Percentiles rank a stretch among this genome's conserved stretches.
Conservation (phyloP, 2,329 filamentous ascomycete species). For the Sporothrix inflata region DNA sequence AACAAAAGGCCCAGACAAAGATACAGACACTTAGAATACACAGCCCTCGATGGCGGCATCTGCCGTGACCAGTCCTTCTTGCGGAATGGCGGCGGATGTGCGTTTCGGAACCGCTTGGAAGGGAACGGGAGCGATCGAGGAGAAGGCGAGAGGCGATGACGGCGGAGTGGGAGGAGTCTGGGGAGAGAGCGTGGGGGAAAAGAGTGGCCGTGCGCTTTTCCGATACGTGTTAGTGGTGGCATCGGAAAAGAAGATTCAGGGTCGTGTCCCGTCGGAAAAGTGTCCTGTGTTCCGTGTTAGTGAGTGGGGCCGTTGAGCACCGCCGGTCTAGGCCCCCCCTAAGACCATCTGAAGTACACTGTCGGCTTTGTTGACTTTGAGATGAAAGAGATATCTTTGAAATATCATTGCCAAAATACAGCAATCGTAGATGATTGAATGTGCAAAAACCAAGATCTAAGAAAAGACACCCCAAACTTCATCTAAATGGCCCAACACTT, state of each 20-base stretch:
- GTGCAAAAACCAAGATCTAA: not conserved
- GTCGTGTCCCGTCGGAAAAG: not conserved
- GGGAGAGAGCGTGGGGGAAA: not conserved
- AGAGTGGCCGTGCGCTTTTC: not conserved
- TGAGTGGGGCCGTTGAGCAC: not conserved
- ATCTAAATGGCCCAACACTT: constrained; percentile 6
- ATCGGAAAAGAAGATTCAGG: constrained; percentile 6
- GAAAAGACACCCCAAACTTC: not conserved
- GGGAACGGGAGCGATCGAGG: not conserved
- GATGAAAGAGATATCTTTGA: not conserved
- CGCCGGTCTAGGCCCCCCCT: not conserved
- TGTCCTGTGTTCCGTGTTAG: not conserved
- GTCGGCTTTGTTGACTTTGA: constrained; percentile 10
- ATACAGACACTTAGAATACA: not conserved
- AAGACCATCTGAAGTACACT: not conserved
- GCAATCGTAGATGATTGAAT: not conserved
- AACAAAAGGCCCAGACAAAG: not conserved
- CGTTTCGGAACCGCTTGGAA: not conserved
- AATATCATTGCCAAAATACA: not conserved
- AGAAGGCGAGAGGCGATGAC: not conserved
- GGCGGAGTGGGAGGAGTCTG: not conserved
- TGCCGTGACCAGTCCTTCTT: not conserved
- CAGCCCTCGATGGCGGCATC: not conserved
- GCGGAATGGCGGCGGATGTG: not conserved
- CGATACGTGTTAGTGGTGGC: constrained; percentile 3